Percentiles rank a stretch among this genome's conserved stretches.
Conservation (phyloP, 306 rosid genomes). For the Cicer judaicum region DNA sequence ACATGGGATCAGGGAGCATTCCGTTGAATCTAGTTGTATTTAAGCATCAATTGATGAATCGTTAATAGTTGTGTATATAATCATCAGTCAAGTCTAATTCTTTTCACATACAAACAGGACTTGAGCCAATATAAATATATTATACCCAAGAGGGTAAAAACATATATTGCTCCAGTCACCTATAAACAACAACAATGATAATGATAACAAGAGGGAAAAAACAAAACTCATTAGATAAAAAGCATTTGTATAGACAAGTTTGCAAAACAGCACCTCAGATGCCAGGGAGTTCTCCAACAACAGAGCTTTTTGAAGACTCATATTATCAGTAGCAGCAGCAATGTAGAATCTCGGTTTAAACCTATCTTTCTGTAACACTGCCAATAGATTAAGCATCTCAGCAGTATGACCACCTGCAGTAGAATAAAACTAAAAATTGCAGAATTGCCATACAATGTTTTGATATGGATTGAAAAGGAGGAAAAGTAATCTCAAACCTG, state of each 20-base stretch:
- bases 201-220: background rate
- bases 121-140: slow-evolving; percentile 8
- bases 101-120: slow-evolving; percentile 35
- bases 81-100: slow-evolving; percentile 25
- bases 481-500: slow-evolving; percentile 52
- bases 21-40: slow-evolving; percentile 16
- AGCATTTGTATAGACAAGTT: slow-evolving; percentile 26
- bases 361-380: slow-evolving; percentile 68
- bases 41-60: slow-evolving; percentile 38
- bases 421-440: slow-evolving; percentile 15
- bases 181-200: background rate
- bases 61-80: background rate
- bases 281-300: slow-evolving; percentile 56
- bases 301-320: slow-evolving; percentile 91
- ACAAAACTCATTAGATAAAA: slow-evolving; percentile 12
- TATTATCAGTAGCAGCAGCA: slow-evolving; percentile 88
- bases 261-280: slow-evolving; percentile 51
- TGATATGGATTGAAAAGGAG: slow-evolving; percentile 30
- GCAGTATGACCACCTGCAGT: slow-evolving; percentile 83
- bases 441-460: slow-evolving; percentile 20
- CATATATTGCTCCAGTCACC: background rate
- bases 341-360: slow-evolving; percentile 75
- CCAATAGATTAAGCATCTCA: slow-evolving; percentile 88
- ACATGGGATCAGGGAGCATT: slow-evolving; percentile 4
- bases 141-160: background rate